Base-by-base conservation (phyloP, 2,329 filamentous ascomycete genomes). In the Exserohilum rostratum region DNA sequence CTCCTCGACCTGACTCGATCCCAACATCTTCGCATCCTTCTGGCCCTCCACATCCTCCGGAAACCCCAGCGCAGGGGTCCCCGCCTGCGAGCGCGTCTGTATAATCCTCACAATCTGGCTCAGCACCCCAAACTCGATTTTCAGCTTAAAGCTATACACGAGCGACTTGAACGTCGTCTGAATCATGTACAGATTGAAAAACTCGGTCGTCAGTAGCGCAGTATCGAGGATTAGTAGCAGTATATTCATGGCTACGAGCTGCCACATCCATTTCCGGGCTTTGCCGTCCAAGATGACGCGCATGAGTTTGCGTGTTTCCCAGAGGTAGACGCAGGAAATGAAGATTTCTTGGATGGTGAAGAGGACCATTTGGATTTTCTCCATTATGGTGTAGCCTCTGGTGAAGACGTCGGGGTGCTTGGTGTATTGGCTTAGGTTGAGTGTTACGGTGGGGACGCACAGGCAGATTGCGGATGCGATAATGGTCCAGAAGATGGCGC, bases 401-500 rank as follows among this genome's bases (percentile, higher is more conserved):
- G 55, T 44, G 22, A 52, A 65, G 5, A 37, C 27, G 2, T 20
- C 55, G 1, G 64, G 49, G n/a, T 59, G 35, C 2, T 43, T 34
- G 5, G 59, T 48, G 15, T 55, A 46, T 10, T 42, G 34, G 9
- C 56, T 79, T 79, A 5, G 25, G 6, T 46, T 50, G 10, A 57
- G 37, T 3, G 78, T 71, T 3, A 80, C 83, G 52, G 77, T 84
- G 2, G 83, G 79, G 0, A 82, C 67, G 58, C 86, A 82, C 12
- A 58, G 45, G 4, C 53, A 30, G 10, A 64, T 37, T 5, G 50
- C 58, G 12, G 53, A 55, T 6, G 35, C 17, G 22, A 85, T 75
- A 53, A 87, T 87, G 78, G 87, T 83, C 39, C 62, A 73, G 1
- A 85, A 72, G 2, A 85, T 78, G 2, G 75, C 70, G 2, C 75